Conservation (phyloP, 768 basidiomycete genomes). For the Auricularia cornea region DNA sequence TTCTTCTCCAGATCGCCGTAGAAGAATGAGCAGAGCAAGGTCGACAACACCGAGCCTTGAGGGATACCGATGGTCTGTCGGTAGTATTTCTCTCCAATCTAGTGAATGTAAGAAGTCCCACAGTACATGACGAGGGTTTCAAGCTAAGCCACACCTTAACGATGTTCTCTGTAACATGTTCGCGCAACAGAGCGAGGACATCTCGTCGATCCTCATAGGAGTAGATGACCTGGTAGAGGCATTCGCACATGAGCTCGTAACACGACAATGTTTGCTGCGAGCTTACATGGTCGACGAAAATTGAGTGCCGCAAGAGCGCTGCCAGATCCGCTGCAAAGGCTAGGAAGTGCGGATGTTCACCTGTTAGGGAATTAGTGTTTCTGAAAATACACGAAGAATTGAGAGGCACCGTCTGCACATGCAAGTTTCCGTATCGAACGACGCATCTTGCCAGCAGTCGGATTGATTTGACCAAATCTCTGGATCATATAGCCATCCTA, state of each 20-base stretch:
- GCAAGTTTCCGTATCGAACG: slow-evolving; percentile 54
- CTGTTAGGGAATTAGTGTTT: slow-evolving; percentile 29
- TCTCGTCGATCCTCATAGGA: slow-evolving; percentile 43
- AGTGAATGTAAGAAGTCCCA: neutral
- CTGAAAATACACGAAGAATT: neutral
- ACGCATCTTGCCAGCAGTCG: slow-evolving; percentile 46
- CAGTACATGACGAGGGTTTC: neutral
- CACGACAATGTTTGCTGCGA: neutral
- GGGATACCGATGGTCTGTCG: slow-evolving; percentile 92
- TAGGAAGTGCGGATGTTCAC: slow-evolving; percentile 68
- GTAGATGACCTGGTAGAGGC: slow-evolving; percentile 44
- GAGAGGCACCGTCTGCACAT: slow-evolving; percentile 47
- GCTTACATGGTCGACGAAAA: slow-evolving; percentile 78
- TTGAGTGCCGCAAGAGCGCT: slow-evolving; percentile 53
- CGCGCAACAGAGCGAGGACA: slow-evolving; percentile 66
- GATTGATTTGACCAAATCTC: slow-evolving; percentile 57
- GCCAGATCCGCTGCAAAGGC: slow-evolving; percentile 64
- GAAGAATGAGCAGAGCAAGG: slow-evolving; percentile 87
- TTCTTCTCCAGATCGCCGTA: slow-evolving; percentile 82
- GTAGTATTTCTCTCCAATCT: slow-evolving; percentile 80
- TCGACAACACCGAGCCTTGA: slow-evolving; percentile 93
- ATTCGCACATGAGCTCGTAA: too few species aligned
- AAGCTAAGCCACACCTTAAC: slow-evolving; percentile 55
- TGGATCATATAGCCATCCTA: slow-evolving; percentile 71
- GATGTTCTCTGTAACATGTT: slow-evolving; percentile 88